These are phyloP conservation scores for Metschnikowia proteae DNA, from an alignment of 805 yeast species.

Conservation along the genomic window DNA sequence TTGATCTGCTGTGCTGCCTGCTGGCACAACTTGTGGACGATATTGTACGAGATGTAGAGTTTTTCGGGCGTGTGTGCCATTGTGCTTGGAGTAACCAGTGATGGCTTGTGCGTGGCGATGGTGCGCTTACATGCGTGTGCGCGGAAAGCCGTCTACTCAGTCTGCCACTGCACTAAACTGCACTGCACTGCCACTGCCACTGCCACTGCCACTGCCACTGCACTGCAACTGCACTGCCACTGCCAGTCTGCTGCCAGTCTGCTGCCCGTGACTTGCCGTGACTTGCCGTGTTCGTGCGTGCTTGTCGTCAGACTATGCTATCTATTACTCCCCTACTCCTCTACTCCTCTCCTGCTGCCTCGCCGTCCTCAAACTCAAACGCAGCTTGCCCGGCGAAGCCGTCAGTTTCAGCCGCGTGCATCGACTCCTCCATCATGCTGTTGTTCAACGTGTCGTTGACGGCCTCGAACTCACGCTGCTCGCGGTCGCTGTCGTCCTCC, in stretches of 20 bases:
- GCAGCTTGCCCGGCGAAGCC: not conserved
- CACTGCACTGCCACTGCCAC: no score
- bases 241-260: no score
- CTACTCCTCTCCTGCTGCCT: constrained; percentile 32
- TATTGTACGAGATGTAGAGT: constrained; percentile 73
- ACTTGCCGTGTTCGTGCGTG: no score
- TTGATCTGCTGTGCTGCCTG: constrained; percentile 57
- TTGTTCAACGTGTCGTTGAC: constrained; percentile 18
- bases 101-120: not conserved
- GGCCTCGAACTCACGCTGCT: constrained; percentile 15
- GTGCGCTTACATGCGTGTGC: not conserved
- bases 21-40: constrained; percentile 73
- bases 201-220: no score
- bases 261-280: no score
- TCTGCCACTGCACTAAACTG: no score
- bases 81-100: not conserved
- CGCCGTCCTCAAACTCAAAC: constrained; percentile 5
- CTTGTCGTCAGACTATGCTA: not conserved
- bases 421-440: constrained; percentile 28
- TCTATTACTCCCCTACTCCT: constrained; percentile 27
- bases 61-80: constrained; percentile 9
- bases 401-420: constrained; percentile 22
- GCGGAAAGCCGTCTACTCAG: no score
- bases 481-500: constrained; percentile 18
- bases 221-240: no score